Evolutionary conservation across 2,329 filamentous ascomycete genomes (phyloP).

Genomic region (Apiospora marii): DNA sequence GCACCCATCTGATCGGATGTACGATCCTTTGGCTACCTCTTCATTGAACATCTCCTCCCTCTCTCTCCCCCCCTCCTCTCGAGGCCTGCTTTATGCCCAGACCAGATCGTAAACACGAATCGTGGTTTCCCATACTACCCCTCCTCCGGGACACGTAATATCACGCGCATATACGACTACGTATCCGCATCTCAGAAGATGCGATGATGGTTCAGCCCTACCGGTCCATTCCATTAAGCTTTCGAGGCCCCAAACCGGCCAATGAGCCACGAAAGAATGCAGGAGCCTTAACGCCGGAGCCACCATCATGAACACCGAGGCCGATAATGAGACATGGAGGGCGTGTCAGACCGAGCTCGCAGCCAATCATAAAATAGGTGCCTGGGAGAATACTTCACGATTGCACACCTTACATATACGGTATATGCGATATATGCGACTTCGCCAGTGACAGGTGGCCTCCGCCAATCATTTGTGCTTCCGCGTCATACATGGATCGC

Average conservation of each 20-base stretch:
- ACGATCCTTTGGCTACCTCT: background rate
- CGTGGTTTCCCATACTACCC: background rate
- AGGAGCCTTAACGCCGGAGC: conserved; percentile 1
- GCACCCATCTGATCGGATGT: background rate
- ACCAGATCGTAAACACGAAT: conserved; percentile 13
- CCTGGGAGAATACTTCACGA: background rate
- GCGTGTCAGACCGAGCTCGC: background rate
- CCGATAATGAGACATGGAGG: conserved; percentile 10
- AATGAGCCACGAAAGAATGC: conserved; percentile 13
- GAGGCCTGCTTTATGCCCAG: background rate
- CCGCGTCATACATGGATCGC: background rate
- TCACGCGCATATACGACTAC: conserved; percentile 16
- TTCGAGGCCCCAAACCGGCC: conserved; percentile 12
- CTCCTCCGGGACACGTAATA: background rate
- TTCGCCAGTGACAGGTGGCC: background rate
- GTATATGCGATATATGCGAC: background rate
- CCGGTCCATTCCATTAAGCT: conserved; percentile 2
- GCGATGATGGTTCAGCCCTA: conserved; percentile 18
- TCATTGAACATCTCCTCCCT: background rate
- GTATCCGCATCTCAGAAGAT: conserved; percentile 3
- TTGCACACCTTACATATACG: background rate
- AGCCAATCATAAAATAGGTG: conserved; percentile 5
- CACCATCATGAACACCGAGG: conserved; percentile 8
- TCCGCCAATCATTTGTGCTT: background rate
- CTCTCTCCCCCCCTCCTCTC: no score